These are phyloP conservation scores for Peronospora destructor DNA, from an alignment of 352 stramenopile species.

Conservation along the genomic window DNA sequence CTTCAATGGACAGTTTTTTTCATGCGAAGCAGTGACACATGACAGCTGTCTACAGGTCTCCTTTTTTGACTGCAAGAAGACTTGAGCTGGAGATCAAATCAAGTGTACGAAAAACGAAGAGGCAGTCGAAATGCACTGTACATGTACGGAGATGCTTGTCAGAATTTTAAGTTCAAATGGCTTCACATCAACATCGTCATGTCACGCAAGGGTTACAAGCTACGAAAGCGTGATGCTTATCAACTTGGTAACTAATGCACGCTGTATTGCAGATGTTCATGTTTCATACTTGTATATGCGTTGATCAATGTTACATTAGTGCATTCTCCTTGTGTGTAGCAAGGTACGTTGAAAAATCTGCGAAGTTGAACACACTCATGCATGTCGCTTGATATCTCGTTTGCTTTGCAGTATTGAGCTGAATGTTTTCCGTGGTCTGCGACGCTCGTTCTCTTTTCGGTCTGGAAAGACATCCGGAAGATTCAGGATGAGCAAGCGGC, in stretches of 20 bases:
- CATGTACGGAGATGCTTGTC: neutral
- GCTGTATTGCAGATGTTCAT: neutral
- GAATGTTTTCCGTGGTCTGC: conserved; percentile 3
- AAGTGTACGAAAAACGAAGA: conserved; percentile 10
- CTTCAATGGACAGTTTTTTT: conserved; percentile 4
- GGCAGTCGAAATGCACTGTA: neutral
- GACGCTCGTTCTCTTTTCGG: neutral
- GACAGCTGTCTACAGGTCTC: conserved; percentile 19
- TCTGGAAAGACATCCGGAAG: conserved; percentile 16
- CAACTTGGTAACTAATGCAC: neutral
- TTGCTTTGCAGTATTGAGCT: conserved; percentile 17
- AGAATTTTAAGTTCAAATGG: neutral
- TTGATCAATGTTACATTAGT: conserved; percentile 12
- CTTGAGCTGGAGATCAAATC: conserved; percentile 14
- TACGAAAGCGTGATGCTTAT: neutral
- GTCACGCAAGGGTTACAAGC: neutral
- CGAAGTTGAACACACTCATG: no score
- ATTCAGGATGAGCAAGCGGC: neutral
- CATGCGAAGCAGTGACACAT: neutral
- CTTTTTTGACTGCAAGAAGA: no score
- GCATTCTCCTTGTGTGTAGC: conserved; percentile 1
- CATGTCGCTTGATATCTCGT: no score
- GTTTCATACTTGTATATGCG: neutral
- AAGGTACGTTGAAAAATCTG: no score
- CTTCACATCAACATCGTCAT: neutral